Evolutionary conservation across 2,329 filamentous ascomycete species (phyloP).

Genomic region (Fusarium brachygibbosum): DNA sequence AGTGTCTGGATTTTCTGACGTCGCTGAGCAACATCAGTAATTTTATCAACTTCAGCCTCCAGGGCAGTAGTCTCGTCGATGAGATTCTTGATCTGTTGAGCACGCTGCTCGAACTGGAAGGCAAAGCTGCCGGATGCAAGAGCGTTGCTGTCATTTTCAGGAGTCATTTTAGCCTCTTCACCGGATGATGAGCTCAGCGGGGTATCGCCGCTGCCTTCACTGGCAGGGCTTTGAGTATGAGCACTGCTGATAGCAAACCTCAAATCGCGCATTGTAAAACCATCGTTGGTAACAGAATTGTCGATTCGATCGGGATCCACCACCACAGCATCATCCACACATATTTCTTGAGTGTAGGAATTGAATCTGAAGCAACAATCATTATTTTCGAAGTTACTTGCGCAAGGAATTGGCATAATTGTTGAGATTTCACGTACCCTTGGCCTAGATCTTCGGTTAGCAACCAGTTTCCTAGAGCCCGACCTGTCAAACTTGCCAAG

Average conservation of each 20-base stretch:
- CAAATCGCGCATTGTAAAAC: background rate
- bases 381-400: no score
- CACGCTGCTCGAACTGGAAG: constrained; percentile 2
- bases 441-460: background rate
- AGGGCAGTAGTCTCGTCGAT: background rate
- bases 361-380: background rate
- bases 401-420: no score
- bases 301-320: background rate
- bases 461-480: no score
- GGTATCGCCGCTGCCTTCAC: background rate
- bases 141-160: background rate
- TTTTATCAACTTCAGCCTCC: constrained; percentile 1
- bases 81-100: constrained; percentile 5
- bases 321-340: constrained; percentile 6
- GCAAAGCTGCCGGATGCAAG: constrained; percentile 2
- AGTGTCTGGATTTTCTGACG: background rate
- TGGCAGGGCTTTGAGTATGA: background rate
- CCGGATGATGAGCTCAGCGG: background rate
- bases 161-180: background rate
- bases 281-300: constrained; percentile 1
- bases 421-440: background rate
- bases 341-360: constrained; percentile 3
- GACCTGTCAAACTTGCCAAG: background rate
- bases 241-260: background rate
- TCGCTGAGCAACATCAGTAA: background rate